Percentiles rank a stretch among this genome's conserved stretches.
Conservation (phyloP, 2,329 filamentous ascomycete genomes). For the Neoarthrinium moseri region DNA sequence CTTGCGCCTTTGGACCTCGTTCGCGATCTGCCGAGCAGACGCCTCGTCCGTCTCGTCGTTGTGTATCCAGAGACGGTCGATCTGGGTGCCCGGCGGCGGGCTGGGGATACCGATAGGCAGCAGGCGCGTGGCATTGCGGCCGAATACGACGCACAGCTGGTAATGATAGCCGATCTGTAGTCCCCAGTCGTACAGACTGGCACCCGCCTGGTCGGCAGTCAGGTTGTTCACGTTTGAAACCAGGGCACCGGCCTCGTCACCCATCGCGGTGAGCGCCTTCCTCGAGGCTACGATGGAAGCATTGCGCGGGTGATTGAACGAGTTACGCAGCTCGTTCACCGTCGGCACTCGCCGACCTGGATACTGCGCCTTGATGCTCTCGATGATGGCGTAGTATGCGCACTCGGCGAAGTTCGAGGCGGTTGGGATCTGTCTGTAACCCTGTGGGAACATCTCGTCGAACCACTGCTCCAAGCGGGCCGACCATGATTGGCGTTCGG, state of each 20-base stretch:
- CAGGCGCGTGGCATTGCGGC: background rate
- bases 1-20: too few species aligned
- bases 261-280: too few species aligned
- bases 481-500: too few species aligned
- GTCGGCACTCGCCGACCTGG: background rate
- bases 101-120: background rate
- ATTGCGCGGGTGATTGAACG: background rate
- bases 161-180: background rate
- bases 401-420: background rate
- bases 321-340: background rate
- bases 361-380: slow-evolving; percentile 9
- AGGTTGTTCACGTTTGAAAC: slow-evolving; percentile 8
- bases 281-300: background rate
- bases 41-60: background rate
- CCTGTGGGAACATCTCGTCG: slow-evolving; percentile 11
- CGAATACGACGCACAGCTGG: slow-evolving; percentile 4
- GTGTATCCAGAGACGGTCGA: background rate
- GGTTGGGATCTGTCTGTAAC: slow-evolving; percentile 5
- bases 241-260: background rate
- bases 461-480: too few species aligned
- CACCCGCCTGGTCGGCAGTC: slow-evolving; percentile 7
- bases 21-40: too few species aligned
- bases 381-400: slow-evolving; percentile 8
- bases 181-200: slow-evolving; percentile 6
- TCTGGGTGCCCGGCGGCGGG: background rate